A percentile compares a stretch with the other conserved stretches of the same genome.
Evolutionary conservation across 2,329 filamentous ascomycete genomes (phyloP).

Genomic region (Colletotrichum tropicicola): DNA sequence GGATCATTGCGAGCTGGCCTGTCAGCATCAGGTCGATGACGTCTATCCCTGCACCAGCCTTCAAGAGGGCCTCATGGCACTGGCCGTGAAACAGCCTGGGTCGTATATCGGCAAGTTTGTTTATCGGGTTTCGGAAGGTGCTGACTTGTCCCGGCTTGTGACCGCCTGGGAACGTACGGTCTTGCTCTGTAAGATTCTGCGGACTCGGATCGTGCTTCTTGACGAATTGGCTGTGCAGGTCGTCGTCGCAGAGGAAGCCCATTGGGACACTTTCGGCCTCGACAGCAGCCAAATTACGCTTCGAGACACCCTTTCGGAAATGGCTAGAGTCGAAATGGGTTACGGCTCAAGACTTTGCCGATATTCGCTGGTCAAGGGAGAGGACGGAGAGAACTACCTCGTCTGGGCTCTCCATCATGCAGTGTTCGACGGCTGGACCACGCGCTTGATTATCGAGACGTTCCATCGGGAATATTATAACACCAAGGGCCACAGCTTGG

Average conservation of each 20-base stretch:
- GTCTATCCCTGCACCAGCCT: constrained; percentile 50
- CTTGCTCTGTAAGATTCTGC: background rate
- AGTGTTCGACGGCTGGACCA: background rate
- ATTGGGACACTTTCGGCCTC: background rate
- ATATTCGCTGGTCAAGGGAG: constrained; percentile 4
- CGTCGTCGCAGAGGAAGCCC: constrained; percentile 7
- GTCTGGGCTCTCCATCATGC: constrained; percentile 11
- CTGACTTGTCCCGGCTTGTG: constrained; percentile 35
- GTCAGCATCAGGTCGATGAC: constrained; percentile 36
- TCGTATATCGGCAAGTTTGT: constrained; percentile 44
- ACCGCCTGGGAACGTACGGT: background rate
- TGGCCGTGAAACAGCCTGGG: constrained; percentile 42
- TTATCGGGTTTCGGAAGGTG: constrained; percentile 31
- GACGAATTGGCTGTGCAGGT: background rate
- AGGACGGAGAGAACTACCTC: background rate
- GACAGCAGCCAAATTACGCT: background rate
- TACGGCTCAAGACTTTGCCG: background rate
- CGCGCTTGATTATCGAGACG: background rate
- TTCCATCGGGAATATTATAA: constrained; percentile 11
- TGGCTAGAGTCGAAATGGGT: background rate
- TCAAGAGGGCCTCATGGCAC: constrained; percentile 49
- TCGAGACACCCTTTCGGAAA: background rate
- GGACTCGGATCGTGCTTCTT: background rate
- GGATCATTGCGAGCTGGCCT: too few species aligned
- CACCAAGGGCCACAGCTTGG: background rate